Evolutionary conservation across 768 basidiomycete genomes (phyloP).

Genomic region (Lyophyllum shimeji): DNA sequence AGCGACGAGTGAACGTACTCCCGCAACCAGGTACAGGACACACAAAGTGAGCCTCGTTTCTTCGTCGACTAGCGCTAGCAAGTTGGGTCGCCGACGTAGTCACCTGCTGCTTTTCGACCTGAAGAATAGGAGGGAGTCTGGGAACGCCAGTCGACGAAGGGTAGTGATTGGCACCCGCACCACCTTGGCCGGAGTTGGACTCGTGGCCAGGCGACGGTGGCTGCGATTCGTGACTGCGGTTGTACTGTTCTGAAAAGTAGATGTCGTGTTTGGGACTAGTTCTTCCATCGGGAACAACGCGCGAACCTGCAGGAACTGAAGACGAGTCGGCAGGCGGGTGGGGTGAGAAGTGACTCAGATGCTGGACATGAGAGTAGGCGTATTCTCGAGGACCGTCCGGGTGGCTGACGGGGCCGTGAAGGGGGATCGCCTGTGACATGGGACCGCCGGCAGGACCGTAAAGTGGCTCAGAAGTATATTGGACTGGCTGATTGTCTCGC

Average conservation of each 20-base stretch:
- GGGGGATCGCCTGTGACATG: constrained; percentile 42
- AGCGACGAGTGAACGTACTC: constrained; percentile 93
- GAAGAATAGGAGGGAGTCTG: constrained; percentile 77
- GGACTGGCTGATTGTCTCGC: constrained; percentile 27
- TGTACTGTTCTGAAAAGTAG: constrained; percentile 53
- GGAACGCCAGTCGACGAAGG: constrained; percentile 51
- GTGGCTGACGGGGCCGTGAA: constrained; percentile 41
- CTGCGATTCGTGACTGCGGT: constrained; percentile 42
- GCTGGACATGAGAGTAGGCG: constrained; percentile 39
- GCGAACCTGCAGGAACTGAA: constrained; percentile 24
- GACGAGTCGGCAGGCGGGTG: constrained; percentile 27
- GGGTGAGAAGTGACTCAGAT: constrained; percentile 35
- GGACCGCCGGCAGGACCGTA: constrained; percentile 40
- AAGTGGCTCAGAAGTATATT: constrained; percentile 32
- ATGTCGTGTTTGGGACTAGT: constrained; percentile 41
- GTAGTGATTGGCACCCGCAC: constrained; percentile 56
- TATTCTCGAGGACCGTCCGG: constrained; percentile 43
- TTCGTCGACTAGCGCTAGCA: constrained; percentile 83
- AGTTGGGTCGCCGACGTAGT: constrained; percentile 93
- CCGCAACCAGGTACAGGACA: constrained; percentile 96
- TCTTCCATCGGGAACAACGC: constrained; percentile 16
- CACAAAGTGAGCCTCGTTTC: constrained; percentile 89
- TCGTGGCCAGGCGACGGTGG: constrained; percentile 35
- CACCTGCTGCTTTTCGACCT: constrained; percentile 93
- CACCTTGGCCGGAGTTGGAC: constrained; percentile 27